Evolutionary conservation across 164 flowering plant species (phyloP).

Genomic region (Macadamia tetraphylla): DNA sequence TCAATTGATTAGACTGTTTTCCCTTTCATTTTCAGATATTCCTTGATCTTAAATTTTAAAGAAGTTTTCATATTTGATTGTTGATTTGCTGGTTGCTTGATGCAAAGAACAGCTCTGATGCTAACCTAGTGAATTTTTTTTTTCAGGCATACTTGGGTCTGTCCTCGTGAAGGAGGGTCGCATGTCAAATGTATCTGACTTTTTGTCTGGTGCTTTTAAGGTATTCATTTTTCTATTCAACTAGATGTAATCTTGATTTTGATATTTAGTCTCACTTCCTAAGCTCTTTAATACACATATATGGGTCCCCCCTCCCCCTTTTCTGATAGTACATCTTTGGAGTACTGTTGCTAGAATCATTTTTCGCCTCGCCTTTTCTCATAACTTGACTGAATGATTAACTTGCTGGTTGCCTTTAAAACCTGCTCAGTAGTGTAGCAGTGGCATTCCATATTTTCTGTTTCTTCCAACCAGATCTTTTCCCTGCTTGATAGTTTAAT

Average conservation of each 20-base stretch:
- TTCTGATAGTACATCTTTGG: no score
- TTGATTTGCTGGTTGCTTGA: not conserved
- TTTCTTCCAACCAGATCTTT: no score
- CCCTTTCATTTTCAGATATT: not conserved
- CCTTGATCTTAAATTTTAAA: not conserved
- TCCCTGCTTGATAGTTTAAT: no score
- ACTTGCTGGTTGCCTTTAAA: no score
- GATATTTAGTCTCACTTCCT: not conserved
- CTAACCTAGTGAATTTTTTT: not conserved
- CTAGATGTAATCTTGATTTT: not conserved
- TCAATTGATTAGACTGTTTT: not conserved
- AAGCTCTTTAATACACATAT: not conserved
- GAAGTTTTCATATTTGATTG: not conserved
- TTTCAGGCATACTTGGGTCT: constrained; percentile 69
- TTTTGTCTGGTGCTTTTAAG: constrained; percentile 72
- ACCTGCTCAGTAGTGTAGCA: no score
- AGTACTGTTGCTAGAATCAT: no score
- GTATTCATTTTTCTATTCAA: constrained; percentile 26
- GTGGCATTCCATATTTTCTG: no score
- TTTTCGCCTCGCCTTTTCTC: no score
- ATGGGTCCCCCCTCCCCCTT: not conserved
- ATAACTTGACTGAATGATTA: no score
- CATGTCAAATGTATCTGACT: constrained; percentile 39
- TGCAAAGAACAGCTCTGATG: not conserved
- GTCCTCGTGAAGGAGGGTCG: constrained; percentile 69